Base-by-base conservation (phyloP, 1,139 yeast genomes). In the Zygoascus hellenicus region DNA sequence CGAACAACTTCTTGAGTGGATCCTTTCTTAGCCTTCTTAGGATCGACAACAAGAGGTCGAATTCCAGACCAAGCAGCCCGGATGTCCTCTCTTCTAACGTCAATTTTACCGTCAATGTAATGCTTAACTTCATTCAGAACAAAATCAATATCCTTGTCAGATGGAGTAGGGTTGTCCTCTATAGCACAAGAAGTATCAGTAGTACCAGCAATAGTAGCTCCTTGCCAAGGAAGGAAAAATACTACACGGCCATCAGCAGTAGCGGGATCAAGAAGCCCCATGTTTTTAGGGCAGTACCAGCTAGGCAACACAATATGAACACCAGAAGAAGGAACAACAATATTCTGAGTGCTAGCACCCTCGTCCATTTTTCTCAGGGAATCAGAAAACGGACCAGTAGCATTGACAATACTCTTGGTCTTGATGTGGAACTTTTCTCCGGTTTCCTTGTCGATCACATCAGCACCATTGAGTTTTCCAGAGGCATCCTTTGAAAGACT, bases 221-320 rank as follows among this genome's bases (percentile, higher is more conserved):
- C 96, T 72, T 89, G 97, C 97, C 97, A 90, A 59, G 97, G 97
- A 67, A 90, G 75, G 71, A 90, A 90, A 72, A 90, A 90, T 84
- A 90, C 86, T 51, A 90, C 97, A 70, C 97, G 82, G 50, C 97
- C 97, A 65, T 90, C 97, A 38, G 94, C 75, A 47, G 97, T 90
- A 44, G 87, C 77, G 43, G 97, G 96, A 67, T 90, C 97, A 53
- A 90, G 75, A 57, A 90, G 74, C 55, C 97, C 97, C 77, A 88
- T 78, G 55, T 82, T 82, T 64, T 78, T 76, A 49, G 97, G 95
- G 65, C 95, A 84, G 69, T 87, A 90, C 75, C 78, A 89, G 57
- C 92, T 95, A 26, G 97, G 97, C 56, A 90, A 76, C 48, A 90
- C 84, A 62, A 90, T 77, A 68, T 90, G 97, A 46, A 88, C 96